Evolutionary conservation across 495 filamentous ascomycete species (phyloP).

Genomic region (Neurospora sp.): DNA sequence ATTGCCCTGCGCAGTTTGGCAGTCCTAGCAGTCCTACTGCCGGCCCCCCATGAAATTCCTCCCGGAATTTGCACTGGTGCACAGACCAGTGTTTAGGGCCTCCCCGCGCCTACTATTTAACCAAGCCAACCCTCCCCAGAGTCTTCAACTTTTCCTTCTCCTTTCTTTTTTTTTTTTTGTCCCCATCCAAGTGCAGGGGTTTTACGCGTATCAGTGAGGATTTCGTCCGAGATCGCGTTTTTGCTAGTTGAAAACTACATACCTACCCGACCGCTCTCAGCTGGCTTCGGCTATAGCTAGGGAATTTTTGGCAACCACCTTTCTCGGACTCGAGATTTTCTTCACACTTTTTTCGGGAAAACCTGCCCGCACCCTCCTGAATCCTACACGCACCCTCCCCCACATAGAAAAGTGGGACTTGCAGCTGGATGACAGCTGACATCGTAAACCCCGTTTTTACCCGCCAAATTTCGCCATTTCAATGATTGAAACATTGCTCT

Average conservation of each 20-base stretch:
- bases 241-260: constrained; percentile 50
- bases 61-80: constrained; percentile 10
- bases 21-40: no score
- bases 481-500: no score
- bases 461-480: no score
- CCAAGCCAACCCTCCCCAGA: background rate
- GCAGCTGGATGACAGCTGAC: no score
- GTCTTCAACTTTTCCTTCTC: constrained; percentile 4
- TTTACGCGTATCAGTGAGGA: constrained; percentile 43
- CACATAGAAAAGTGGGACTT: no score
- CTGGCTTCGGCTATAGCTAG: constrained; percentile 15
- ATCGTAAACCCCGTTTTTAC: no score
- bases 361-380: no score
- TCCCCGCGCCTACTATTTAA: constrained; percentile 10
- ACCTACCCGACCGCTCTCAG: constrained; percentile 33
- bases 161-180: constrained; percentile 14
- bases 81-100: constrained; percentile 6
- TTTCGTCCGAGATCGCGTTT: constrained; percentile 45
- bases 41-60: background rate
- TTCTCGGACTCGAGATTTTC: background rate
- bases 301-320: constrained; percentile 19
- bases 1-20: no score
- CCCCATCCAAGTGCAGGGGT: constrained; percentile 32
- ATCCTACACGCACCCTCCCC: no score
- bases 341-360: background rate